Conservation (phyloP, 1,284 basidiomycete genomes). For the Schizophyllum commune region DNA sequence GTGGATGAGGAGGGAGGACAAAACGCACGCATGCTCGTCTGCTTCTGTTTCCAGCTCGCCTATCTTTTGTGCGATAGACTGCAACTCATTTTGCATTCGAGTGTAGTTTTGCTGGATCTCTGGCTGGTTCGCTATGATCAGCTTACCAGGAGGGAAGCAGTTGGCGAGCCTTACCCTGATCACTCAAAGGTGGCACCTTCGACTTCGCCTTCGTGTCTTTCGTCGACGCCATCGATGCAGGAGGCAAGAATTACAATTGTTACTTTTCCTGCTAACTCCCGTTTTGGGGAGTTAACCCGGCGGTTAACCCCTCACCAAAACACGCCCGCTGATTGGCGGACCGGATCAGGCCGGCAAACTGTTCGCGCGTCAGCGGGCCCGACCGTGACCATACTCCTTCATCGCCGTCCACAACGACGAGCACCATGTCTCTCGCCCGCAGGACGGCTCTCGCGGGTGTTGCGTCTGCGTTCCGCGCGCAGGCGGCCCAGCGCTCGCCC, state of each 20-base stretch:
- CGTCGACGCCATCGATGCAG: conserved; percentile 30
- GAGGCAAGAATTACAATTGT: conserved; percentile 3
- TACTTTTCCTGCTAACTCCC: neutral
- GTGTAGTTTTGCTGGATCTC: conserved; percentile 74
- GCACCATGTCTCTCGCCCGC: conserved; percentile 42
- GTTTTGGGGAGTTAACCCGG: neutral
- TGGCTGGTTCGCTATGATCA: conserved; percentile 43
- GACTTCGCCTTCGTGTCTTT: conserved; percentile 41
- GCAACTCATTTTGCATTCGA: conserved; percentile 76
- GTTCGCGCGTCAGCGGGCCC: conserved; percentile 26
- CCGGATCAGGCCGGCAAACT: conserved; percentile 2
- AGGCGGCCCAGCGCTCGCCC: conserved; percentile 13
- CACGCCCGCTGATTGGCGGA: conserved; percentile 39
- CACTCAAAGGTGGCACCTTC: conserved; percentile 46
- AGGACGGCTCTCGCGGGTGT: neutral
- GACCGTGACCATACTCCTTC: conserved; percentile 14
- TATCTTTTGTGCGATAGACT: conserved; percentile 83
- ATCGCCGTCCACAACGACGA: conserved; percentile 28
- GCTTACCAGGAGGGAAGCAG: conserved; percentile 4
- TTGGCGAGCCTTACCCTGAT: conserved; percentile 52
- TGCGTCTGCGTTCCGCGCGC: neutral
- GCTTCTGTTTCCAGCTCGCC: conserved; percentile 90
- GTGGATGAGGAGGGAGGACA: conserved; percentile 2
- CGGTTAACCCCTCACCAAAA: neutral
- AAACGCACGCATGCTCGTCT: conserved; percentile 76